Conservation (phyloP, 495 filamentous ascomycete genomes). For the Hyaloscypha finlandica region DNA sequence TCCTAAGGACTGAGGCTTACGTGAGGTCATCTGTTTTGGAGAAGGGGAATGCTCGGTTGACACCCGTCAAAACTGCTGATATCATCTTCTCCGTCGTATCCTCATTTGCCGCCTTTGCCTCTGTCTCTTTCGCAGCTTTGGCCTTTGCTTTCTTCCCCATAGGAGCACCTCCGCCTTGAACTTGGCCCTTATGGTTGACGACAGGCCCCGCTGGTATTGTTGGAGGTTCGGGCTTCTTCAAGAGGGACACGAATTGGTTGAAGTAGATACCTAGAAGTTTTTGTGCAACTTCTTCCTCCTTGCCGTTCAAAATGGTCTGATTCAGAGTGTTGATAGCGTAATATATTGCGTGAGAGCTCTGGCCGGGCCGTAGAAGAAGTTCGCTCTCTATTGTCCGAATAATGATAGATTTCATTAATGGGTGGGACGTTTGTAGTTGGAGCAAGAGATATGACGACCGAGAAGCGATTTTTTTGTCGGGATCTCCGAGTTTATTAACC, state of each 20-base stretch:
- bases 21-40: slow-evolving; percentile 74
- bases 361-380: slow-evolving; percentile 81
- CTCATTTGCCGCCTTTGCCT: slow-evolving; percentile 57
- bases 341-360: slow-evolving; percentile 86
- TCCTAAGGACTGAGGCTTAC: slow-evolving; percentile 45
- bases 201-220: slow-evolving; percentile 26
- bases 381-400: slow-evolving; percentile 83
- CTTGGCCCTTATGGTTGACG: slow-evolving; percentile 43
- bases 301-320: slow-evolving; percentile 85
- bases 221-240: slow-evolving; percentile 56
- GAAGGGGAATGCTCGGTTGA: slow-evolving; percentile 95
- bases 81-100: slow-evolving; percentile 87
- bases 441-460: slow-evolving; percentile 87
- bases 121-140: slow-evolving; percentile 52
- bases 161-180: slow-evolving; percentile 53
- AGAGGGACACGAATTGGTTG: slow-evolving; percentile 71
- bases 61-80: slow-evolving; percentile 85
- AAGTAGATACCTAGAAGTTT: slow-evolving; percentile 90
- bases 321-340: slow-evolving; percentile 96
- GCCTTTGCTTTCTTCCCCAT: slow-evolving; percentile 50
- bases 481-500: slow-evolving; percentile 95
- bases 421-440: slow-evolving; percentile 85
- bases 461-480: slow-evolving; percentile 90
- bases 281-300: slow-evolving; percentile 79
- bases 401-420: slow-evolving; percentile 87